Percentiles rank a stretch among this genome's conserved stretches.
Evolutionary conservation across 129 eudicot genomes (phyloP).

Genomic region (Glebionis coronaria): DNA sequence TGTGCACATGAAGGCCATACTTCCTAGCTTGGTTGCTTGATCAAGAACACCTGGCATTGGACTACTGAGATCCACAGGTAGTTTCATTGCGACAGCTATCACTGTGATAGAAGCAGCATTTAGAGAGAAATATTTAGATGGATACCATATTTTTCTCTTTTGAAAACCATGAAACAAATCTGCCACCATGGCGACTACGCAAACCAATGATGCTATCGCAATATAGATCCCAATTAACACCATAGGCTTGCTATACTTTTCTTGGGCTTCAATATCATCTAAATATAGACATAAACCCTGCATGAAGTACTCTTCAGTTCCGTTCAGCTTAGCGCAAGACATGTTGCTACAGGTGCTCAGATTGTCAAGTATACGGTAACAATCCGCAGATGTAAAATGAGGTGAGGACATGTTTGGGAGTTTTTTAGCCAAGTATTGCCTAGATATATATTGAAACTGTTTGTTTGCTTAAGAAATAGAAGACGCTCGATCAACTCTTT

Average conservation of each 20-base stretch:
- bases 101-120: constrained; percentile 19
- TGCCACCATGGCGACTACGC: constrained; percentile 19
- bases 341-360: background rate
- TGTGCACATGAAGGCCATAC: constrained; percentile 1
- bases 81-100: constrained; percentile 22
- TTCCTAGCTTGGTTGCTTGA: constrained; percentile 11
- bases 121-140: constrained; percentile 24
- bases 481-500: background rate
- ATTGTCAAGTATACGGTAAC: background rate
- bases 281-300: background rate
- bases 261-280: background rate
- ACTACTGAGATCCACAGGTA: constrained; percentile 25
- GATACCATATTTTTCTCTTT: constrained; percentile 19
- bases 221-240: constrained; percentile 29
- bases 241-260: constrained; percentile 16
- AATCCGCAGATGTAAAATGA: background rate
- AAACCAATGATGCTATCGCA: constrained; percentile 21
- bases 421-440: background rate
- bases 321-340: background rate
- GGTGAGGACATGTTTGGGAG: background rate
- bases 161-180: constrained; percentile 20
- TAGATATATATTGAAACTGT: background rate
- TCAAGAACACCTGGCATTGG: background rate
- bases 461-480: too few species aligned
- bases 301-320: background rate